Evolutionary conservation across 768 basidiomycete genomes (phyloP), one percentile per base, ranked within the genome.

Genomic region (Terana coerulea): DNA sequence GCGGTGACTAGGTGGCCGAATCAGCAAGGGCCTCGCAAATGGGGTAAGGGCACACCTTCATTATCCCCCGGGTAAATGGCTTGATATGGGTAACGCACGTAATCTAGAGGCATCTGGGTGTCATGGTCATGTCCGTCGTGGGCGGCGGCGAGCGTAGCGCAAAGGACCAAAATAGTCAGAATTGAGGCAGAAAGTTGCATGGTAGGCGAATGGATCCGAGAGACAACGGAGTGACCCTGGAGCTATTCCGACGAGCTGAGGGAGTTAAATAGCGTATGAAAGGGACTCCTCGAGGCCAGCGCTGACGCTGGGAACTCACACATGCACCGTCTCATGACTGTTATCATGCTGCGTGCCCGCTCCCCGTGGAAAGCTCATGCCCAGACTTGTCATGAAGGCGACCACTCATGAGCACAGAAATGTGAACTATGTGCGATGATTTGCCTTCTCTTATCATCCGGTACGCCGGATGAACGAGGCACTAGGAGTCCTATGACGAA

Each of bases 1-100:
- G 84, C 84, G 35, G 86, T 88, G 26, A 86, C 85, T 86, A 43
- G 10, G 42, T 42, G 25, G 41, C 29, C 5, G 15, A 26, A 39
- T 30, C n/a, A 35, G 12, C 39, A 33, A 33, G 36, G 12, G 42
- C 15, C 39, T 33, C 24, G 40, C 17, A n/a, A 30, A 40, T 36
- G 40, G 30, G 30, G 11, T 42, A 7, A 46, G 26, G 3, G 26
- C 31, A 36, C 58, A 83, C 85, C 83, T 69, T 85, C 80, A 42
- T 80, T 73, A 54, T 80, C 78, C 1, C 67, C 65, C 35, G 78
- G 81, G 62, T 82, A 86, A 24, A 62, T 49, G 1, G 80, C 80
- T 59, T 86, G 78, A 63, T 75, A 78, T 10, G 86, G 87, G 59
- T 75, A 88, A 42, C 77, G 79, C 56, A 84, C 75, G 60, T 86